Evolutionary conservation across 176 grass and related monocot genomes (phyloP), one percentile per base, ranked within the genome.

Genomic region (Avena atlantica): DNA sequence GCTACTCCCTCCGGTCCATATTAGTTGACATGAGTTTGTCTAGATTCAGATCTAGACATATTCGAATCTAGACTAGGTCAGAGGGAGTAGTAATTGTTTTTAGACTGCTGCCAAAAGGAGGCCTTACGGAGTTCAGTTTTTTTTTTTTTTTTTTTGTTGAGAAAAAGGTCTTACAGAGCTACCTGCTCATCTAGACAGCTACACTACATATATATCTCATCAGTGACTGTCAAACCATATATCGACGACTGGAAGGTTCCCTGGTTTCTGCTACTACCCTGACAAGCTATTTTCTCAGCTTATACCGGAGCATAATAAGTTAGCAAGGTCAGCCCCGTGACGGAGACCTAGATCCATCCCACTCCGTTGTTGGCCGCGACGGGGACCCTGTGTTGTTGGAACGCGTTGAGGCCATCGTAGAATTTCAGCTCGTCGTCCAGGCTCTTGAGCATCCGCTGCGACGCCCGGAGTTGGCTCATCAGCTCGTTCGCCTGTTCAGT

Each of bases 401-500:
- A n/a, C 11, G 20, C 10, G 21, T 20, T 25, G 9, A 49, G 58
- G 12, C 77, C 57, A 3, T 57, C 0, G 19, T 42, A 27, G 27
- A 40, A 86, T n/a, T 21, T 55, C 78, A 86, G 17, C 13, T 90
- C 16, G 0, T 78, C 27, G 9, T 8, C 45, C 13, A 78, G 64
- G 29, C 12, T 3, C 64, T 53, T 52, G 21, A 1, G 17, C 31
- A 34, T 0, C 47, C 6, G 20, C 2, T 27, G 80, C 64, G 64
- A 90, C 29, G 34, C 9, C 2, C 5, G 3, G 9, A 90, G 73
- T 72, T 87, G 45, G 1, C 24, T 20, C 14, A 16, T 78, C 74
- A 83, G 48, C 20, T 8, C 3, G 0, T 73, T 45, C 13, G 45
- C 84, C 89, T 90, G 64, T 57, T 83, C 36, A 34, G 71, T 51